Base-by-base conservation (phyloP, 202 grass and related monocot genomes). In the Hordeum pubiflorum region DNA sequence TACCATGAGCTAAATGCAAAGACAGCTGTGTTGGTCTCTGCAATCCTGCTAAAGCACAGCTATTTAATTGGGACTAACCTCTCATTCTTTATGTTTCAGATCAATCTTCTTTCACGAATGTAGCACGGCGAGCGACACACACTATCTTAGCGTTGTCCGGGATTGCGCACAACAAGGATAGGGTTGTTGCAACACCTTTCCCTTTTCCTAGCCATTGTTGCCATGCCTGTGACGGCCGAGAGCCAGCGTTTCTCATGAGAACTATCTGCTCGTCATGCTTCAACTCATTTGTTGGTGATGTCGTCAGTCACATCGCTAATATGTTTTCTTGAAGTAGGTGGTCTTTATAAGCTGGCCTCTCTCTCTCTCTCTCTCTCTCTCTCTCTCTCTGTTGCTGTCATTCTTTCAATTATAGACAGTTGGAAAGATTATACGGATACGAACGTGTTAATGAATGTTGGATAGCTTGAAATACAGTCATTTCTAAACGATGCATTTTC, bases 251-350 rank as follows among this genome's bases (percentile, higher is more conserved):
- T 84, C 70, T 91, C 63, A 52, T 84, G 81, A 65, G 55, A 60
- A 82, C 44, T 76, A 77, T 79, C 87, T 91, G 91, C 77, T 89
- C 81, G 20, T 68, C 76, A 33, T 94, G 91, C 79, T 94, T 94
- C 83, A 57, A 79, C 32, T 94, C 83, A 21, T 91, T 91, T 67
- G 86, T 89, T 40, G 73, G 83, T 57, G 72, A 84, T 38, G 72
- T 89, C 7, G 83, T 91, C 74, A 12, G 20, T 40, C 80, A 81
- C 57, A 81, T 91, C 23, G 32, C 63, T 7, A 77, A 69, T 24
- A 31, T 62, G 64, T 68, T 54, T 76, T 76, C 82, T 23, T 79
- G 29, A 85, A 81, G 48, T 54, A 50, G 44, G 17, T 54, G 17
- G 58, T 6, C 40, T 52, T 63, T 27, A 27, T 40, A 18, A 85